These are phyloP conservation scores for Hygrocybe punicea DNA, from an alignment of 768 basidiomycete species.

Conservation along the genomic window DNA sequence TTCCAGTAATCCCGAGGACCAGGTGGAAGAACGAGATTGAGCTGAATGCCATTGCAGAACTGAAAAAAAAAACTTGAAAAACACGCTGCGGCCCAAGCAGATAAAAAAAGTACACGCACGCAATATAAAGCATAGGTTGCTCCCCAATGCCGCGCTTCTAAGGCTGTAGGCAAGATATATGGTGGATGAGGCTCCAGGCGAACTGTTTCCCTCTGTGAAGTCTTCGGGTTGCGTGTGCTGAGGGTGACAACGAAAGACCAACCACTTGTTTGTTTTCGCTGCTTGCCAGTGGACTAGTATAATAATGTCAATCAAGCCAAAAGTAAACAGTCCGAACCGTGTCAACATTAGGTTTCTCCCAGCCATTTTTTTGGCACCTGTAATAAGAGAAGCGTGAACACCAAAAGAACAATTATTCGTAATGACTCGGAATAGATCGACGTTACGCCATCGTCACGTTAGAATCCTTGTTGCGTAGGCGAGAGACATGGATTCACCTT, in stretches of 20 bases:
- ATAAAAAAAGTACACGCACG: slow-evolving; percentile 46
- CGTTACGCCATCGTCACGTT: too few species aligned
- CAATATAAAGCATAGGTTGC: slow-evolving; percentile 85
- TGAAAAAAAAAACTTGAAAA: slow-evolving; percentile 34
- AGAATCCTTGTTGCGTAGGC: too few species aligned
- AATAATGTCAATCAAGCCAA: slow-evolving; percentile 8
- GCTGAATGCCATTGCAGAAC: slow-evolving; percentile 73
- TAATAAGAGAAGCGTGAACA: too few species aligned
- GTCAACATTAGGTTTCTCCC: slow-evolving; percentile 82
- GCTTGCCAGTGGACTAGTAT: background rate
- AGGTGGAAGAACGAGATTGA: slow-evolving; percentile 75
- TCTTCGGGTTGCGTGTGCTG: slow-evolving; percentile 66
- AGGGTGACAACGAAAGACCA: slow-evolving; percentile 69
- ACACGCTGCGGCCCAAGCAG: slow-evolving; percentile 10
- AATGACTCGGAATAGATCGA: too few species aligned
- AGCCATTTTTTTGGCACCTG: slow-evolving; percentile 71
- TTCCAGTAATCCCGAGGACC: slow-evolving; percentile 88
- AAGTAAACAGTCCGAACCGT: slow-evolving; percentile 44
- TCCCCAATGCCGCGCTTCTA: slow-evolving; percentile 89
- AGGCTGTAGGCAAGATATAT: slow-evolving; percentile 57
- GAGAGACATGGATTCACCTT: slow-evolving; percentile 42
- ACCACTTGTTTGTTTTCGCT: slow-evolving; percentile 49
- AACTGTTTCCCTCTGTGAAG: slow-evolving; percentile 62
- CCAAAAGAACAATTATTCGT: too few species aligned
- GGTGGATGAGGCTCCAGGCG: slow-evolving; percentile 72